Evolutionary conservation across 2,329 filamentous ascomycete genomes (phyloP).

Genomic region (Pseudogymnoascus sp.): DNA sequence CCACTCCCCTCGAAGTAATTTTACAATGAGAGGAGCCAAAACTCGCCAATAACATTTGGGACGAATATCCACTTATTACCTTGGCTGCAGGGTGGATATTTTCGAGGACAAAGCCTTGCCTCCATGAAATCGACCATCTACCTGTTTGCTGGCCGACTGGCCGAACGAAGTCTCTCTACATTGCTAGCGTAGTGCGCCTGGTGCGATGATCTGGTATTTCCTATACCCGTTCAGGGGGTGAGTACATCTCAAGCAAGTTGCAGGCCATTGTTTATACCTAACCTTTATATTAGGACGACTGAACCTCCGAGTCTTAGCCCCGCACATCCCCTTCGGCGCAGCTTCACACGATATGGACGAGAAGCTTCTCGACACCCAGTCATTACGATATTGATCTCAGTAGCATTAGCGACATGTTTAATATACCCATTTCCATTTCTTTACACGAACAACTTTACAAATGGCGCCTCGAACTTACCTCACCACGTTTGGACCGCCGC

Average conservation of each 20-base stretch:
- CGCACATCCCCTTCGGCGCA: constrained; percentile 55
- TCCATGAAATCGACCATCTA: neutral
- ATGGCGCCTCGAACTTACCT: constrained; percentile 62
- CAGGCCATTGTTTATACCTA: constrained; percentile 13
- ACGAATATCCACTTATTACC: neutral
- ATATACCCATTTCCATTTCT: constrained; percentile 71
- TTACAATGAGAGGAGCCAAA: neutral
- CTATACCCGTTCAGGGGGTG: constrained; percentile 71
- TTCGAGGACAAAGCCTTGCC: neutral
- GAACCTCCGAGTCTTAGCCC: constrained; percentile 59
- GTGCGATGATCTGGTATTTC: constrained; percentile 64
- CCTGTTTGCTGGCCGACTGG: neutral
- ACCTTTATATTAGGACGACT: constrained; percentile 50
- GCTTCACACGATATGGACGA: constrained; percentile 62
- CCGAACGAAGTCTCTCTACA: too few species aligned
- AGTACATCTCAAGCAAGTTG: constrained; percentile 28
- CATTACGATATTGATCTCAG: constrained; percentile 65
- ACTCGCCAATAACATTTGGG: neutral
- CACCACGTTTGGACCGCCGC: constrained; percentile 77
- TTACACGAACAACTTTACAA: constrained; percentile 63
- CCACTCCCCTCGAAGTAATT: neutral
- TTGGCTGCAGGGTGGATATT: neutral
- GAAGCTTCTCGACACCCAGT: constrained; percentile 67
- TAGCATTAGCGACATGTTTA: constrained; percentile 59
- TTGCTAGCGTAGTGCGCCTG: neutral